Evolutionary conservation across 257 asterid species (phyloP), one percentile per base, ranked within the genome.

Genomic region (Thymus quinquecostatus): DNA sequence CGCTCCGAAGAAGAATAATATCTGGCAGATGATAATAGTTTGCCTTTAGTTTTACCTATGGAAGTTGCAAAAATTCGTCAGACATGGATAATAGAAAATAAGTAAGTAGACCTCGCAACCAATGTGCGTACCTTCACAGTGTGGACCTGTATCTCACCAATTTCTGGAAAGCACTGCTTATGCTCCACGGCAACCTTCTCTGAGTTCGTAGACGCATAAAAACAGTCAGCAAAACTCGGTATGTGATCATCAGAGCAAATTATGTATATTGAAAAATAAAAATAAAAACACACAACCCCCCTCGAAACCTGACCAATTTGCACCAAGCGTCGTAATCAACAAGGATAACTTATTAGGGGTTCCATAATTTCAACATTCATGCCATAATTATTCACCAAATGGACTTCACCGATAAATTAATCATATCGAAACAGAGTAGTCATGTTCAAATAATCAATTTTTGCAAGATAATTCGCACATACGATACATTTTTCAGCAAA

Each of bases 11-110:
- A 64, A 75, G 80, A 92, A 92, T 84, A 50, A 60, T 44, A 45
- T 90, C 96, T 0, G 95, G 84, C 33, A 92, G 77, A 72, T 80
- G 82, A 80, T 92, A 92, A 58, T 81, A 84, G 11, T 50, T 64
- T 8, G 83, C 77, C 56, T 65, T 78, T 10, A 87, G 88, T 72
- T 81, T 81, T 27, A 84, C 92, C 98, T 86, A 73, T 1, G 36
- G 75, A 74, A 28, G 62, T 67, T 53, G 57, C 47, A 77, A 11
- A 70, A 36, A 55, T 66, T 36, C 47, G 50, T 51, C 32, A 80
- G 70, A 30, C 27, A 55, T 5, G 2, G 41, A 21, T 48, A 30
- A 70, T n/a, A 27, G 11, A 30, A 53, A 67, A 41, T 47, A 34
- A 30, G 64, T 11, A 2, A 59, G 36, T 6, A 45, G 21, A 66